Percentiles rank a stretch among this genome's conserved stretches.
phyloP scores from a whole-genome alignment of 2,329 filamentous ascomycete species.

The Pestalotiopsis sp. region DNA sequence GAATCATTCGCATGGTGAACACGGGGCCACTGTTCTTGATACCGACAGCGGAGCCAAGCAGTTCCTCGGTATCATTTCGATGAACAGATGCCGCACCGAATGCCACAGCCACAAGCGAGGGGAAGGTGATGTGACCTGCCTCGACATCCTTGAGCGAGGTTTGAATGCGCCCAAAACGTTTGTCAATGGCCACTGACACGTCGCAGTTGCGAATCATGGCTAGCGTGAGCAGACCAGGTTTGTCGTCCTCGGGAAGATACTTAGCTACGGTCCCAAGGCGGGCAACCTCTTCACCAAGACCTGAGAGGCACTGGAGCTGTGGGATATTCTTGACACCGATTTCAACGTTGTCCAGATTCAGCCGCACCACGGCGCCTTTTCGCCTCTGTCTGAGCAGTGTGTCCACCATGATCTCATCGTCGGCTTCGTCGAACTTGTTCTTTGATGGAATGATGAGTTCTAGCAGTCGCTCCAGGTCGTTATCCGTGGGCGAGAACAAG shows the following conservation, averaged over 20 bases:
- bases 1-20: constrained; percentile 86
- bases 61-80: constrained; percentile 69
- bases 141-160: constrained; percentile 66
- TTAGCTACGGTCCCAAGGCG: constrained; percentile 88
- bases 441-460: constrained; percentile 90
- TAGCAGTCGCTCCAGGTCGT: constrained; percentile 80
- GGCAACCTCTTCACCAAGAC: constrained; percentile 76
- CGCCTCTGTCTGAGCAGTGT: constrained; percentile 83
- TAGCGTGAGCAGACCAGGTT: constrained; percentile 83
- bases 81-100: constrained; percentile 63
- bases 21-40: constrained; percentile 47
- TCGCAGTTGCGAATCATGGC: constrained; percentile 66
- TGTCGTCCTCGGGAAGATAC: constrained; percentile 93
- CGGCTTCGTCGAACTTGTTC: constrained; percentile 80
- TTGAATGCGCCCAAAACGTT: constrained; percentile 67
- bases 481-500: constrained; percentile 70
- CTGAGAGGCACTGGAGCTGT: constrained; percentile 68
- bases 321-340: constrained; percentile 64
- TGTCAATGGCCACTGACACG: constrained; percentile 64
- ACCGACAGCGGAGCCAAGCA: constrained; percentile 60
- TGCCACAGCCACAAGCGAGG: constrained; percentile 79
- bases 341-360: constrained; percentile 67
- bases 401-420: constrained; percentile 94
- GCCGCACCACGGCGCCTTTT: constrained; percentile 80
- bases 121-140: constrained; percentile 80